These are phyloP conservation scores for Salix koriyanagi DNA, from an alignment of 345 rosid genomes.

Conservation along the genomic window DNA sequence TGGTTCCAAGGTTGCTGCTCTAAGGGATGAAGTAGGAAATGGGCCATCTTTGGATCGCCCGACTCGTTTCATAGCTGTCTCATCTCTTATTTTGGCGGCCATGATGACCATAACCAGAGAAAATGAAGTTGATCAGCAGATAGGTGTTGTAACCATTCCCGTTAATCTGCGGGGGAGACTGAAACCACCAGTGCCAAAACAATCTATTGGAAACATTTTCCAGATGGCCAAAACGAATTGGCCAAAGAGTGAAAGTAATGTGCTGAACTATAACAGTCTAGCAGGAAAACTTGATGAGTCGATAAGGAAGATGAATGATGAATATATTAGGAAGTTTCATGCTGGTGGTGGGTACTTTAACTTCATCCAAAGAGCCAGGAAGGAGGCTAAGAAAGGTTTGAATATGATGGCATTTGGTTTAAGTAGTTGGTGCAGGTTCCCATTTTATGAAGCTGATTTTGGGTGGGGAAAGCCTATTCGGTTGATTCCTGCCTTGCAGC, in stretches of 20 bases:
- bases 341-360: neutral
- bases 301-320: slow-evolving; percentile 4
- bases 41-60: slow-evolving; percentile 4
- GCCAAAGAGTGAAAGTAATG: neutral
- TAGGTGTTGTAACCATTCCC: neutral
- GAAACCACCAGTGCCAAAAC: slow-evolving; percentile 20
- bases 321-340: slow-evolving; percentile 18
- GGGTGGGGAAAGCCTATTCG: slow-evolving; percentile 34
- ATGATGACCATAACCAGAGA: neutral
- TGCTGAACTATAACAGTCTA: neutral
- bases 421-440: slow-evolving; percentile 26
- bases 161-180: slow-evolving; percentile 20
- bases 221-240: slow-evolving; percentile 16
- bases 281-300: slow-evolving; percentile 14
- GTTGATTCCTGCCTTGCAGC: slow-evolving; percentile 8
- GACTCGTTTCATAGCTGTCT: slow-evolving; percentile 14
- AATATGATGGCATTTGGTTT: neutral
- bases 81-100: slow-evolving; percentile 22
- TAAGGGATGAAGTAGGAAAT: slow-evolving; percentile 2
- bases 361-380: neutral
- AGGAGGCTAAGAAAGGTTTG: neutral
- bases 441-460: slow-evolving; percentile 25
- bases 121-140: neutral
- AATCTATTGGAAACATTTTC: slow-evolving; percentile 21
- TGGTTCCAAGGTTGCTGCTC: slow-evolving; percentile 5